Conservation (phyloP, 2,329 filamentous ascomycete species). For the Aspergillus sp. region DNA sequence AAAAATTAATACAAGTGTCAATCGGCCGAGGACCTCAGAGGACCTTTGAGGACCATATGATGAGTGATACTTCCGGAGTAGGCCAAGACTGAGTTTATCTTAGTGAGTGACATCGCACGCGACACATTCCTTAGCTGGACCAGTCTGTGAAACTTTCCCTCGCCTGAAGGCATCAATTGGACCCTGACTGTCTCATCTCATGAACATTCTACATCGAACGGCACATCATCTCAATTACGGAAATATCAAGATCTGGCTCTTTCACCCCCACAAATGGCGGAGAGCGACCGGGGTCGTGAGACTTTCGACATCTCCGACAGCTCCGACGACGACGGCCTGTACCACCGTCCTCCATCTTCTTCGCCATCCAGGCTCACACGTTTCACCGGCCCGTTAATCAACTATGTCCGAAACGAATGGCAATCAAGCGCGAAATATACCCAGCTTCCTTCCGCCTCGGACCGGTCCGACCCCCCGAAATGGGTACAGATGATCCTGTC, state of each 20-base stretch:
- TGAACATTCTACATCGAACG: too few relatives aligned
- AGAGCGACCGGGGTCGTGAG: slow-evolving; percentile 22
- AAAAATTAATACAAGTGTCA: too few relatives aligned
- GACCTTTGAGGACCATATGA: too few relatives aligned
- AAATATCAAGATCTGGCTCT: neutral
- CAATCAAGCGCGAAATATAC: slow-evolving; percentile 26
- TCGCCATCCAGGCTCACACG: slow-evolving; percentile 15
- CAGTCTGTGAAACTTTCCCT: too few relatives aligned
- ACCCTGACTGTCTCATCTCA: neutral
- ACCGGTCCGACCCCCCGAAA: slow-evolving; percentile 19
- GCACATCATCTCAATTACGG: neutral
- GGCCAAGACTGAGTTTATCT: too few relatives aligned
- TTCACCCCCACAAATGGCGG: neutral
- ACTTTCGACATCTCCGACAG: slow-evolving; percentile 34
- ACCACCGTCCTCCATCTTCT: slow-evolving; percentile 12
- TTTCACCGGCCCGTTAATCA: slow-evolving; percentile 34
- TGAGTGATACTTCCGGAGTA: too few relatives aligned
- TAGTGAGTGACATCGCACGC: too few relatives aligned
- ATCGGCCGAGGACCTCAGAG: too few relatives aligned
- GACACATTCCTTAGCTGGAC: too few relatives aligned
- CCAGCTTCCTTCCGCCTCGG: slow-evolving; percentile 17
- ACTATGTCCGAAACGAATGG: slow-evolving; percentile 42
- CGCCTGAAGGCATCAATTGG: neutral
- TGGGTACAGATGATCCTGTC: slow-evolving; percentile 29
- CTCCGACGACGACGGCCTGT: slow-evolving; percentile 19